Conservation (phyloP, 1,284 basidiomycete species). For the Fomitopsis palustris region DNA sequence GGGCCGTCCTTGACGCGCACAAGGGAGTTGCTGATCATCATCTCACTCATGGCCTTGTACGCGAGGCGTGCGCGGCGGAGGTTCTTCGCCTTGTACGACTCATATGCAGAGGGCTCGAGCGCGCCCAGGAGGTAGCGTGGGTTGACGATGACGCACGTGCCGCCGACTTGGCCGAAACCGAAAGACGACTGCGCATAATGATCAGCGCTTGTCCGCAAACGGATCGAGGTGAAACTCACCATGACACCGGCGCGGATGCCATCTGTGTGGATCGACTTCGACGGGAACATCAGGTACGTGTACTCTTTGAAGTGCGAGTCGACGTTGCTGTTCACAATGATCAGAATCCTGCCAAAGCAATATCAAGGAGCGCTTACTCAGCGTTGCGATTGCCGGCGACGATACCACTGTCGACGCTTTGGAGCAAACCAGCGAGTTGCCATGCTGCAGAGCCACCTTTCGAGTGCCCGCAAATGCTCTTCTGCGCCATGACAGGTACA, state of each 20-base stretch:
- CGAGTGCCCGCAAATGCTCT: slow-evolving; percentile 92
- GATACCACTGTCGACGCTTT: slow-evolving; percentile 83
- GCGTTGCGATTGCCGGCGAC: slow-evolving; percentile 97
- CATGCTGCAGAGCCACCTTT: slow-evolving; percentile 98
- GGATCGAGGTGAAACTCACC: slow-evolving; percentile 38
- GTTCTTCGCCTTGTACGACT: slow-evolving; percentile 73
- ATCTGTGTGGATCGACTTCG: slow-evolving; percentile 91
- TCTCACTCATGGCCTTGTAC: slow-evolving; percentile 93
- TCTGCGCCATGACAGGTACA: slow-evolving; percentile 95
- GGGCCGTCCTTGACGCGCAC: slow-evolving; percentile 96
- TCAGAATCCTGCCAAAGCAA: slow-evolving; percentile 14
- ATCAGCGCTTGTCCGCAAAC: slow-evolving; percentile 7
- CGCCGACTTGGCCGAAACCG: slow-evolving; percentile 99
- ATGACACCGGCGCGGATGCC: slow-evolving; percentile 89
- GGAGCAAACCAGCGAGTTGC: slow-evolving; percentile 94
- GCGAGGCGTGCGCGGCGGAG: slow-evolving; percentile 67
- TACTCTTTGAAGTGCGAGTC: slow-evolving; percentile 90
- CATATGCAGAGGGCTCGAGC: slow-evolving; percentile 72
- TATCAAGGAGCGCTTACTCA: slow-evolving; percentile 56
- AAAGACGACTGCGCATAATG: slow-evolving; percentile 73
- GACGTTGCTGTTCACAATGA: slow-evolving; percentile 65
- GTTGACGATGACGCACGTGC: slow-evolving; percentile 85
- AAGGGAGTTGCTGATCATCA: slow-evolving; percentile 90
- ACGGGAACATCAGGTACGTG: slow-evolving; percentile 94
- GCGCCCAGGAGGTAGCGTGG: slow-evolving; percentile 90